Conservation (phyloP, 2,329 filamentous ascomycete genomes). For the Samsoniella hepiali region DNA sequence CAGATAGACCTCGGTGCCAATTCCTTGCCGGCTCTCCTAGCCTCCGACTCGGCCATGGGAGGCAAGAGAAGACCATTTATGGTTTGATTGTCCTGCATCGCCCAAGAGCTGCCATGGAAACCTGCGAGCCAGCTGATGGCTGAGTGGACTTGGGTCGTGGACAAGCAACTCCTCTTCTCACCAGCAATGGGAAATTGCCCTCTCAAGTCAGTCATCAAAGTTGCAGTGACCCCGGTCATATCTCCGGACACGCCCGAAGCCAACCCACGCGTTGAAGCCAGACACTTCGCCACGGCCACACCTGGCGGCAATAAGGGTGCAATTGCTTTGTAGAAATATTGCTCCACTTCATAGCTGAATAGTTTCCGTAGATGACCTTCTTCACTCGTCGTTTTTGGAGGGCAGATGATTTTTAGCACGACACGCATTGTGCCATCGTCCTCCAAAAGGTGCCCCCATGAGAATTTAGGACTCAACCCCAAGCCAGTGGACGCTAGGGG, state of each 20-base stretch:
- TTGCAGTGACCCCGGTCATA: conserved; percentile 45
- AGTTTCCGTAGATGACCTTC: conserved; percentile 65
- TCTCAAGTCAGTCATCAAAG: conserved; percentile 55
- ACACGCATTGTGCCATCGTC: conserved; percentile 34
- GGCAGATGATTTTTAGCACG: conserved; percentile 59
- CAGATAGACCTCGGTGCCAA: conserved; percentile 41
- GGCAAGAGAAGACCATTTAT: conserved; percentile 45
- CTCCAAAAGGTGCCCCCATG: neutral
- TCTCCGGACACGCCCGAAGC: conserved; percentile 28
- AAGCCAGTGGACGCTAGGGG: conserved; percentile 23
- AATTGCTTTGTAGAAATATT: conserved; percentile 59
- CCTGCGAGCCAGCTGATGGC: conserved; percentile 60
- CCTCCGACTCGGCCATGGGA: conserved; percentile 52
- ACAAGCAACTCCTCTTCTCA: conserved; percentile 49
- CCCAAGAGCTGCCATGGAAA: conserved; percentile 58
- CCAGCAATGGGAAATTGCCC: conserved; percentile 53
- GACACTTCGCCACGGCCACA: conserved; percentile 48
- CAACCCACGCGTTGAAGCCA: conserved; percentile 40
- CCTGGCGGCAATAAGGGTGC: conserved; percentile 45
- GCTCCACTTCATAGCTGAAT: conserved; percentile 64
- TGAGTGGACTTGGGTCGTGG: conserved; percentile 45
- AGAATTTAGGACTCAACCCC: conserved; percentile 9
- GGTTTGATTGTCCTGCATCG: conserved; percentile 27
- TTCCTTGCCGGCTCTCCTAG: conserved; percentile 24
- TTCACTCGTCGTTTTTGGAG: conserved; percentile 42